Evolutionary conservation across 306 rosid species (phyloP).

Genomic region (Sicyos baderoa): DNA sequence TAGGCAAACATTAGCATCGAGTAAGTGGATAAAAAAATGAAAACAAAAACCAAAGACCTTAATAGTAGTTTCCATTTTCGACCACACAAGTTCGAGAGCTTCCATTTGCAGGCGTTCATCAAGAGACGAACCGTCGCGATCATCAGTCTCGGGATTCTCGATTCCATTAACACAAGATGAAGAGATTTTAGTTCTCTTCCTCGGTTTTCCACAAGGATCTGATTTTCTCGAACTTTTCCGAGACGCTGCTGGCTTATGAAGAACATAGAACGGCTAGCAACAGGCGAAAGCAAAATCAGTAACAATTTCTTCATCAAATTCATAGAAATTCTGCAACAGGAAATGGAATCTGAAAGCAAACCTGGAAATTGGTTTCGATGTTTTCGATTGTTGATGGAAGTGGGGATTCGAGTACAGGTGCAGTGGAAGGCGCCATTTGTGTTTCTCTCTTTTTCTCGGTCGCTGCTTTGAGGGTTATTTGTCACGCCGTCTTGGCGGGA

Average conservation of each 20-base stretch:
- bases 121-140: constrained; percentile 23
- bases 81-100: constrained; percentile 56
- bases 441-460: background rate
- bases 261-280: constrained; percentile 59
- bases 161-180: constrained; percentile 26
- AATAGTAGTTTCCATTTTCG: constrained; percentile 57
- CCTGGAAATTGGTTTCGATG: constrained; percentile 19
- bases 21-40: background rate
- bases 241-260: constrained; percentile 56
- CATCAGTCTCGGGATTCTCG: constrained; percentile 35
- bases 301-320: background rate
- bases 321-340: background rate
- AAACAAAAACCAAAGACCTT: constrained; percentile 32
- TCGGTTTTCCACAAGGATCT: constrained; percentile 25
- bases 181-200: constrained; percentile 43
- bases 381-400: constrained; percentile 17
- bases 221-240: constrained; percentile 35
- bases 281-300: background rate
- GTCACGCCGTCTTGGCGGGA: constrained; percentile 14
- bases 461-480: background rate
- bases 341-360: background rate
- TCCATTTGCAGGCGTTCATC: constrained; percentile 36
- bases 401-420: constrained; percentile 5
- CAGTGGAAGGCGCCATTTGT: constrained; percentile 19
- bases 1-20: background rate